phyloP scores from a whole-genome alignment of 495 filamentous ascomycete genomes.

The Annulohypoxylon moriforme region DNA sequence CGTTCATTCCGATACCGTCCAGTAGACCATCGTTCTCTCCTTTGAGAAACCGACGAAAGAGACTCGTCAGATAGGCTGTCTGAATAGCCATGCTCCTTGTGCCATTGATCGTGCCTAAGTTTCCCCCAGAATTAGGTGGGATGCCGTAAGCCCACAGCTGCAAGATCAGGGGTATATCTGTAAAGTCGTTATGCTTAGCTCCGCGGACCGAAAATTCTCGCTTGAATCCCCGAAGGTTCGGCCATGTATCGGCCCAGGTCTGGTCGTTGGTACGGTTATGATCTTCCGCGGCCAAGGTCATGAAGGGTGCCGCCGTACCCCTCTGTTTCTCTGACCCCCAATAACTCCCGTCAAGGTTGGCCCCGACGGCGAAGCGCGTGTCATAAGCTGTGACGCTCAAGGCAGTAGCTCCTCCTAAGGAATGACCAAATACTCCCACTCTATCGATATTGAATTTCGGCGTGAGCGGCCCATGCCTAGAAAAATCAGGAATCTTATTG shows the following conservation, averaged over 20 bases:
- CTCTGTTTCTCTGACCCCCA: constrained; percentile 37
- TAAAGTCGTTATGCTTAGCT: constrained; percentile 24
- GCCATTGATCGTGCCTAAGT: constrained; percentile 25
- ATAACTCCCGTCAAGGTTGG: constrained; percentile 61
- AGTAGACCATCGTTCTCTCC: constrained; percentile 22
- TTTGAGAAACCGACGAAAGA: constrained; percentile 28
- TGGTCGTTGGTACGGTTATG: neutral
- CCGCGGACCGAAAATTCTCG: constrained; percentile 28
- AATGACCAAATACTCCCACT: constrained; percentile 63
- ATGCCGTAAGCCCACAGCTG: constrained; percentile 13
- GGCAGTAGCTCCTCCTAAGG: constrained; percentile 65
- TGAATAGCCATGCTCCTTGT: constrained; percentile 22
- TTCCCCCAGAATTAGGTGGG: neutral
- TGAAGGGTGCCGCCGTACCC: constrained; percentile 21
- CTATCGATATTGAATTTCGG: constrained; percentile 29
- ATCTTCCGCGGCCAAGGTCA: constrained; percentile 31
- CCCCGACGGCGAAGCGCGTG: constrained; percentile 55
- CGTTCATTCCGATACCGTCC: constrained; percentile 20
- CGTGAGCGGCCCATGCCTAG: neutral
- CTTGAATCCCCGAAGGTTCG: constrained; percentile 13
- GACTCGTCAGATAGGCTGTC: constrained; percentile 16
- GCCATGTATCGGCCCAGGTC: neutral
- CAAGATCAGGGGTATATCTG: constrained; percentile 19
- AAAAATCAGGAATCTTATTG: neutral
- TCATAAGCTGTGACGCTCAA: constrained; percentile 43